Conservation (phyloP, 2,329 filamentous ascomycete species). For the Fusarium sp. region DNA sequence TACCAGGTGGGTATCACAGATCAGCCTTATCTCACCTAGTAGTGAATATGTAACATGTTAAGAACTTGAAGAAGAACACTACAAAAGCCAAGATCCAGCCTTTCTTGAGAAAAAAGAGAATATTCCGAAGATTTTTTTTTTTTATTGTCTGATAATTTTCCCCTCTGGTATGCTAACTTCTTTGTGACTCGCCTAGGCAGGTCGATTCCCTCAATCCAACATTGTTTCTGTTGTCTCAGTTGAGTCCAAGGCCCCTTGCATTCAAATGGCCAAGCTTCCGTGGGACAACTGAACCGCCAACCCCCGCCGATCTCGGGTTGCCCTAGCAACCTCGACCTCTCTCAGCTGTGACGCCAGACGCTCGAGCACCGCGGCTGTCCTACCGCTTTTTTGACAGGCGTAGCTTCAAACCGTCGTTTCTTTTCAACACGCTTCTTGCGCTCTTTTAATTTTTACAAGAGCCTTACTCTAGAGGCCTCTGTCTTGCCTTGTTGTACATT, state of each 20-base stretch:
- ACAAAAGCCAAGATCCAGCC: background rate
- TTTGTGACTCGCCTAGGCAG: background rate
- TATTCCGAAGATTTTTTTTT: background rate
- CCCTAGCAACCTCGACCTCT: conserved; percentile 12
- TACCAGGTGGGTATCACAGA: background rate
- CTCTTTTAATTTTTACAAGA: conserved; percentile 18
- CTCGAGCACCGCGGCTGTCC: conserved; percentile 31
- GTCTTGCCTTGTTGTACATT: conserved; percentile 12
- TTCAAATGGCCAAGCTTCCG: conserved; percentile 10
- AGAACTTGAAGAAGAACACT: background rate
- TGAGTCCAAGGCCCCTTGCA: conserved; percentile 1
- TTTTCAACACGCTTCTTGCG: conserved; percentile 25
- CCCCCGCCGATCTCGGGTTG: conserved; percentile 26
- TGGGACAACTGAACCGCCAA: conserved; percentile 21
- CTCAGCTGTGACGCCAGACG: conserved; percentile 23
- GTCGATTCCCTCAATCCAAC: background rate
- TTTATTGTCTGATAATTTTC: background rate
- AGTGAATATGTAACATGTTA: background rate
- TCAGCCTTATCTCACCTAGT: background rate
- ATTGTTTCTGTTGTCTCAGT: conserved; percentile 18
- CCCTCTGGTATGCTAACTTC: background rate
- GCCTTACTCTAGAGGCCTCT: conserved; percentile 18
- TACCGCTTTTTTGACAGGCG: conserved; percentile 38
- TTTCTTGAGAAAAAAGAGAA: background rate
- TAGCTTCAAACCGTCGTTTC: conserved; percentile 29